phyloP scores from a whole-genome alignment of 2,329 filamentous ascomycete species.

The Fusarium nurragi region DNA sequence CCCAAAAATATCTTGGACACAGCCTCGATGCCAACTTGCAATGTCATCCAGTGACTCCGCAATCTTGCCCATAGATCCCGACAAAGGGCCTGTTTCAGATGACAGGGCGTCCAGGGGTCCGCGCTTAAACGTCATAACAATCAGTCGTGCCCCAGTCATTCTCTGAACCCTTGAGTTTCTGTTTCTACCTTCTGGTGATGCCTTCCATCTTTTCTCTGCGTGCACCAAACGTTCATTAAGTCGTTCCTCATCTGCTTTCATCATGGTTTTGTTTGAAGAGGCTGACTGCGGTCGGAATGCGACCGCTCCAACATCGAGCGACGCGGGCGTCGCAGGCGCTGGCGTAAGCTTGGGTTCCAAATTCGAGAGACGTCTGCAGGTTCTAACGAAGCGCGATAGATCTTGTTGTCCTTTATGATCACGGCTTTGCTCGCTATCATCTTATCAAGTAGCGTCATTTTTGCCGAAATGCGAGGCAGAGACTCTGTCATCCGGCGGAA shows the following conservation, averaged over 20 bases:
- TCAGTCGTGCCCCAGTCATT: constrained; percentile 22
- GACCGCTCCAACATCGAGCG: constrained; percentile 53
- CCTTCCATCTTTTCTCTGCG: constrained; percentile 6
- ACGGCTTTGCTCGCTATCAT: constrained; percentile 67
- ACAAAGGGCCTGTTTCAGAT: constrained; percentile 40
- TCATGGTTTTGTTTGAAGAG: constrained; percentile 67
- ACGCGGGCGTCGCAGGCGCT: constrained; percentile 65
- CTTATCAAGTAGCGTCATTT: constrained; percentile 65
- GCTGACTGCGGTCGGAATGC: constrained; percentile 69
- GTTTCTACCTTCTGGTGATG: constrained; percentile 19
- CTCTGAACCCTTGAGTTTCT: constrained; percentile 17
- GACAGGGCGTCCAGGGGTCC: constrained; percentile 36
- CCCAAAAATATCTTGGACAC: constrained; percentile 32
- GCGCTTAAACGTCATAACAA: constrained; percentile 46
- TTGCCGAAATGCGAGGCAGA: constrained; percentile 61
- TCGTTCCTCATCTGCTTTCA: constrained; percentile 38
- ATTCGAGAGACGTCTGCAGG: background rate
- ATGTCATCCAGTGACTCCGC: constrained; percentile 37
- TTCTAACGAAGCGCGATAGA: constrained; percentile 31
- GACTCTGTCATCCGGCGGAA: constrained; percentile 67
- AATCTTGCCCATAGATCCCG: constrained; percentile 29
- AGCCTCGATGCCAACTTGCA: constrained; percentile 38
- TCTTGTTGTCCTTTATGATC: constrained; percentile 71
- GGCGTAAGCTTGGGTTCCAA: constrained; percentile 57
- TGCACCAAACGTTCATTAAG: constrained; percentile 10